These are phyloP conservation scores for Tolypocladium album DNA, from an alignment of 2,329 filamentous ascomycete genomes.

Conservation along the genomic window DNA sequence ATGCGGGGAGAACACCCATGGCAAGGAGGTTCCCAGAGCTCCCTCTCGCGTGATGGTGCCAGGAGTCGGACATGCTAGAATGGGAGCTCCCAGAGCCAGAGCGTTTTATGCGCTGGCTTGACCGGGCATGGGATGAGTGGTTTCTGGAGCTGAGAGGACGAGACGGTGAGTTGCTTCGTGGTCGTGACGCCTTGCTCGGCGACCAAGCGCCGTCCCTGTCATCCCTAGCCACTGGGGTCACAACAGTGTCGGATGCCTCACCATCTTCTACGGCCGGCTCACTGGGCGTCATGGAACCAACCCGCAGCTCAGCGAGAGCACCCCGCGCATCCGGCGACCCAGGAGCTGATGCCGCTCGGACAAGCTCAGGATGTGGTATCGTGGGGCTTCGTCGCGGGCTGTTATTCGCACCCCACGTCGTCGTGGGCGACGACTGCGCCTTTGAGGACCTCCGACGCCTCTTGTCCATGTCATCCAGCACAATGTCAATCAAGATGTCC, in stretches of 20 bases:
- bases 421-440: slow-evolving; percentile 67
- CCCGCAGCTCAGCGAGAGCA: slow-evolving; percentile 38
- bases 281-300: slow-evolving; percentile 48
- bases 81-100: slow-evolving; percentile 91
- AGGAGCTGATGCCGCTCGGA: slow-evolving; percentile 58
- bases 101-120: slow-evolving; percentile 65
- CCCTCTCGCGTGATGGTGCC: slow-evolving; percentile 50
- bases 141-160: slow-evolving; percentile 69
- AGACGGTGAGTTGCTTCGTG: slow-evolving; percentile 70
- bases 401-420: slow-evolving; percentile 49
- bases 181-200: slow-evolving; percentile 36
- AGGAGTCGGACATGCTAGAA: slow-evolving; percentile 59
- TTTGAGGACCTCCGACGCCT: slow-evolving; percentile 81
- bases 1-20: slow-evolving; percentile 62
- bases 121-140: slow-evolving; percentile 54
- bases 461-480: slow-evolving; percentile 93
- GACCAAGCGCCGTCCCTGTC: slow-evolving; percentile 37
- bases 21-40: slow-evolving; percentile 71
- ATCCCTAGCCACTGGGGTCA: slow-evolving; percentile 32
- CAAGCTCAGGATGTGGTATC: slow-evolving; percentile 53
- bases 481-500: slow-evolving; percentile 84
- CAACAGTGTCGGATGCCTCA: slow-evolving; percentile 18
- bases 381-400: slow-evolving; percentile 54
- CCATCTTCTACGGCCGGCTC: slow-evolving; percentile 37
- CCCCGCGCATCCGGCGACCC: slow-evolving; percentile 44